Conservation (phyloP, 441 rosid genomes). For the Breynia disticha region DNA sequence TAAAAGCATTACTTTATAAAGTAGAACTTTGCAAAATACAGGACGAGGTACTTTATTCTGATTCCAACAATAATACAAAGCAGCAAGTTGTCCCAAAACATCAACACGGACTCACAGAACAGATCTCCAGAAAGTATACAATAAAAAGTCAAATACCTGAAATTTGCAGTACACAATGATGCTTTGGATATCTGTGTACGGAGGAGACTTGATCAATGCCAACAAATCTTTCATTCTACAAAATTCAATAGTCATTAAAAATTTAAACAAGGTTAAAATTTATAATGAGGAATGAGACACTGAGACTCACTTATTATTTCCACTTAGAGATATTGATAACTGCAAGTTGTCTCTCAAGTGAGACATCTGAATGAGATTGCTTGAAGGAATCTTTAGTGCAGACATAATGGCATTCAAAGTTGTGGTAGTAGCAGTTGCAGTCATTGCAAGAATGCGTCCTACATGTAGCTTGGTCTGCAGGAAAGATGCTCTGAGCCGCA, state of each 20-base stretch:
- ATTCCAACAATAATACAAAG: too few species aligned
- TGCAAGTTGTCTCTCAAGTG: slow-evolving; percentile 63
- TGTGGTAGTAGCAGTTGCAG: slow-evolving; percentile 80
- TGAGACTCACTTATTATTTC: slow-evolving; percentile 62
- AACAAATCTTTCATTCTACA: slow-evolving; percentile 79
- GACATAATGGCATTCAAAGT: slow-evolving; percentile 78
- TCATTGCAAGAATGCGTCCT: slow-evolving; percentile 86
- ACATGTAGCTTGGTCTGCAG: slow-evolving; percentile 50
- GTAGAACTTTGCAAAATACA: too few species aligned
- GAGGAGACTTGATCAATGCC: slow-evolving; percentile 54
- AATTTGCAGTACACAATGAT: slow-evolving; percentile 93
- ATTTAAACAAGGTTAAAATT: not conserved
- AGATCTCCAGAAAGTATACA: too few species aligned
- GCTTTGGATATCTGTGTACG: slow-evolving; percentile 51
- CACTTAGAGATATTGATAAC: slow-evolving; percentile 63
- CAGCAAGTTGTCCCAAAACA: too few species aligned
- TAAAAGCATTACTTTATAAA: too few species aligned
- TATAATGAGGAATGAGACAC: slow-evolving; percentile 10
- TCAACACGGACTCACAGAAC: too few species aligned
- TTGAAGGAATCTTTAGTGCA: slow-evolving; percentile 71
- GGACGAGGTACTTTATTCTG: too few species aligned
- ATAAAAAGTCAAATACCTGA: slow-evolving; percentile 39
- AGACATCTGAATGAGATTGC: slow-evolving; percentile 65
- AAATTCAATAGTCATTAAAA: slow-evolving; percentile 15
- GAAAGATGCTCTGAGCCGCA: slow-evolving; percentile 84